phyloP scores from a whole-genome alignment of 352 stramenopile genomes.

The Globisporangium takayamanum region DNA sequence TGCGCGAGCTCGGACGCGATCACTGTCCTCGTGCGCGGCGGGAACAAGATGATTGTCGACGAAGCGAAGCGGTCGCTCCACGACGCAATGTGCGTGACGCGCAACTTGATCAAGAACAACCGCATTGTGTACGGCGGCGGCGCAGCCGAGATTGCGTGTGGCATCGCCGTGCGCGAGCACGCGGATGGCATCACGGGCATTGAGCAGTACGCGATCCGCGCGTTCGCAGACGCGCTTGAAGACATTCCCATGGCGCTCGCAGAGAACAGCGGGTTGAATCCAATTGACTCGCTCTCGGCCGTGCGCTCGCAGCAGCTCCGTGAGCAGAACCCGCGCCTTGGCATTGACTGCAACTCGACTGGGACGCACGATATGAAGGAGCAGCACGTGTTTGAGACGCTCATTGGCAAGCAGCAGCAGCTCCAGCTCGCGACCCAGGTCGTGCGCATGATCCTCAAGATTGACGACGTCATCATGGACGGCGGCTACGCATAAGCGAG shows the following conservation, averaged over 20 bases:
- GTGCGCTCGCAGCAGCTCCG: slow-evolving; percentile 93
- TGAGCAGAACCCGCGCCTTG: slow-evolving; percentile 94
- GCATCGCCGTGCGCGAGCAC: slow-evolving; percentile 90
- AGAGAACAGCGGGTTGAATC: slow-evolving; percentile 97
- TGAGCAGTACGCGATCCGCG: slow-evolving; percentile 97
- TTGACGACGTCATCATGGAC: slow-evolving; percentile 98
- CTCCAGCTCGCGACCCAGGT: slow-evolving; percentile 98
- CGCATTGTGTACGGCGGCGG: slow-evolving; percentile 98
- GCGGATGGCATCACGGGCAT: slow-evolving; percentile 82
- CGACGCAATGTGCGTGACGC: slow-evolving; percentile 99
- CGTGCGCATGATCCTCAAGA: slow-evolving; percentile 99
- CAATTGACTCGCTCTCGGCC: slow-evolving; percentile 97
- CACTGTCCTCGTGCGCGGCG: slow-evolving; percentile 97
- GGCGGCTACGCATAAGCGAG: slow-evolving; percentile 78
- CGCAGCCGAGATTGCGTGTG: slow-evolving; percentile 96
- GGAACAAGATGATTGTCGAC: slow-evolving; percentile 99
- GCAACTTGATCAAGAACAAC: slow-evolving; percentile 99
- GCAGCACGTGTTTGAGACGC: slow-evolving; percentile 98
- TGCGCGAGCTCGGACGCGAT: slow-evolving; percentile 97
- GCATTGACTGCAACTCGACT: slow-evolving; percentile 94
- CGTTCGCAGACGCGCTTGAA: slow-evolving; percentile 98
- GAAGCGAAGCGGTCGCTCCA: slow-evolving; percentile 99
- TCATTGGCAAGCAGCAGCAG: slow-evolving; percentile 99
- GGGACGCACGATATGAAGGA: slow-evolving; percentile 97
- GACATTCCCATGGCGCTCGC: slow-evolving; percentile 99